Base-by-base conservation (phyloP, 169 alveolate genomes). In the Plasmodium berghei region DNA sequence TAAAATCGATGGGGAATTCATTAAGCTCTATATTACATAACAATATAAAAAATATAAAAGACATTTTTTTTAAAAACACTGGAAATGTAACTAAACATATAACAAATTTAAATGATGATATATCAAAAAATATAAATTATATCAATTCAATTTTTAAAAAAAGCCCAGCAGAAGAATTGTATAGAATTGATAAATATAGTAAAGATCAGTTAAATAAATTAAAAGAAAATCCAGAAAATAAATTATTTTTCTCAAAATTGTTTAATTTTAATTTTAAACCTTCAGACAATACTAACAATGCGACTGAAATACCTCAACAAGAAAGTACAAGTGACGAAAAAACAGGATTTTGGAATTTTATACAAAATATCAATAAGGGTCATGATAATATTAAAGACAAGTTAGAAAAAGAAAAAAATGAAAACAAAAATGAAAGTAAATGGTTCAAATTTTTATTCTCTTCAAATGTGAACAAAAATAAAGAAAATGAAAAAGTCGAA, bases 141-240 rank as follows among this genome's bases (percentile, higher is more conserved):
- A 22, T 40, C 22, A 55, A 34, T 40, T 34, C 62, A 12, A 28
- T 75, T 12, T 49, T 75, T 34, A 75, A 75, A 14, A 75, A 66
- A 34, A 55, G 75, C 0, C 18, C 48, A 14, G 63, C 58, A 24
- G 88, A 75, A 28, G 88, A 75, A 66, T 34, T 26, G n/a, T 34
- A 62, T n/a, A 20, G 34, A 34, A 64, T 62, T 28, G 73, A 75
- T 48, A 45, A 48, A 34, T 45, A 22, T 16, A 75, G 74, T 20
- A 48, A 45, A 10, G 88, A 75, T 1, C 64, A 75, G 20, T 62
- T 75, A 12, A 49, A 75, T 54, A 75, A 42, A 62, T 66, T 75
- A 54, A 75, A 48, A 18, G 59, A 62, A 16, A 40, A 20, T 24
- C 55, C 88, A 6, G 75, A 75, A 9, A 45, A 49, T 5, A 62